These are phyloP conservation scores for Prunus padus DNA, from an alignment of 306 rosid species.

Conservation along the genomic window DNA sequence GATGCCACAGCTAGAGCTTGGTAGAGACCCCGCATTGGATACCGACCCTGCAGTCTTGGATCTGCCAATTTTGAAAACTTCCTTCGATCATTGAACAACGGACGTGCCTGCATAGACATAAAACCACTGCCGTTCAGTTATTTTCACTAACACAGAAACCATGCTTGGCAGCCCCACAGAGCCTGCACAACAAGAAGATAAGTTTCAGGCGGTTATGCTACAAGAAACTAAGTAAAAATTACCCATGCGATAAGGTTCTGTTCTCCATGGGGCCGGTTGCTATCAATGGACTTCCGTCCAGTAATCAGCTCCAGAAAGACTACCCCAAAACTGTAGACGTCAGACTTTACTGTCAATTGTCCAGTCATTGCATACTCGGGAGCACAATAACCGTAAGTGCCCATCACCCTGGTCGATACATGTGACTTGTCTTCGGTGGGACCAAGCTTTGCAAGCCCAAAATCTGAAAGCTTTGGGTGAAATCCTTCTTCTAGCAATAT, in stretches of 20 bases:
- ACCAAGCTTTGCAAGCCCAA: slow-evolving; percentile 95
- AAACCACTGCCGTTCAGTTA: slow-evolving; percentile 21
- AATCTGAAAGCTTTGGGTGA: slow-evolving; percentile 90
- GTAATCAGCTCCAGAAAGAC: slow-evolving; percentile 88
- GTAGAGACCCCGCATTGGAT: slow-evolving; percentile 85
- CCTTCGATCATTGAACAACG: slow-evolving; percentile 80
- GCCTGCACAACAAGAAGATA: slow-evolving; percentile 7
- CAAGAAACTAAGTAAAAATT: slow-evolving; percentile 26
- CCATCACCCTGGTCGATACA: slow-evolving; percentile 92
- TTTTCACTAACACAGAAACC: slow-evolving; percentile 9
- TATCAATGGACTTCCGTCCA: slow-evolving; percentile 84
- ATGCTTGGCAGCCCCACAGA: slow-evolving; percentile 5
- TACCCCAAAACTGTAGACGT: slow-evolving; percentile 86
- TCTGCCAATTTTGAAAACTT: slow-evolving; percentile 80
- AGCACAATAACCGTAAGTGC: slow-evolving; percentile 93
- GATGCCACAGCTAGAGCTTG: slow-evolving; percentile 95
- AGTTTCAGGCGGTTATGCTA: slow-evolving; percentile 1
- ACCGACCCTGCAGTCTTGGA: slow-evolving; percentile 75
- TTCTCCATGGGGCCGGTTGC: slow-evolving; percentile 75
- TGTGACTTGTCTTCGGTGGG: slow-evolving; percentile 92
- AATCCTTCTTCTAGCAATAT: slow-evolving; percentile 82
- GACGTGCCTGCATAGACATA: slow-evolving; percentile 63
- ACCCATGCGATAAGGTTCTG: slow-evolving; percentile 93
- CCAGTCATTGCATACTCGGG: slow-evolving; percentile 97
- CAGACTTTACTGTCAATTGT: slow-evolving; percentile 85